Percentiles rank a stretch among this genome's conserved stretches.
phyloP scores from a whole-genome alignment of 306 rosid genomes.

The Astragalus glycyphyllos region DNA sequence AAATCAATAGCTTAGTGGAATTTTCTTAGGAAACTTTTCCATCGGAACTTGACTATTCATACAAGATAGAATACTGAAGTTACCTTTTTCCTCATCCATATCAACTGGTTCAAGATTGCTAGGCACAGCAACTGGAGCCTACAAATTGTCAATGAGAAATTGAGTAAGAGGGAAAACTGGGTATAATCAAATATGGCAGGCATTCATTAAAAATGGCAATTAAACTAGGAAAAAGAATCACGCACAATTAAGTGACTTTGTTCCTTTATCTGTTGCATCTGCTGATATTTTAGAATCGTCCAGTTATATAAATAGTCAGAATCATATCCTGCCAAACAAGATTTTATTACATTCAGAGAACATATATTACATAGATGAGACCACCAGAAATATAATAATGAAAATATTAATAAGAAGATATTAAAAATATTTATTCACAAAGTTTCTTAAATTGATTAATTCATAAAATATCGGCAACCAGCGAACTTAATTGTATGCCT shows the following conservation, averaged over 20 bases:
- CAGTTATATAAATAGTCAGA: slow-evolving; percentile 72
- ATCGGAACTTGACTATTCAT: slow-evolving; percentile 13
- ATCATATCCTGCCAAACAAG: slow-evolving; percentile 64
- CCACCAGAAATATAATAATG: background rate
- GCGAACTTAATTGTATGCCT: background rate
- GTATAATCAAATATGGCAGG: background rate
- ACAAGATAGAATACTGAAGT: slow-evolving; percentile 9
- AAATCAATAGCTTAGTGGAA: background rate
- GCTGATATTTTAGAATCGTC: slow-evolving; percentile 77
- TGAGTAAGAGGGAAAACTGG: background rate
- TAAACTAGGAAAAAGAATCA: slow-evolving; percentile 28
- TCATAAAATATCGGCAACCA: background rate
- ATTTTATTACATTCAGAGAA: slow-evolving; percentile 3
- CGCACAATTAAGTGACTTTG: slow-evolving; percentile 48
- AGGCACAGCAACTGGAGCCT: slow-evolving; percentile 48
- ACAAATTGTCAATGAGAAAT: slow-evolving; percentile 33
- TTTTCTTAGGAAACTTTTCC: slow-evolving; percentile 1
- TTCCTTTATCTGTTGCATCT: slow-evolving; percentile 46
- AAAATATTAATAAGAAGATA: background rate
- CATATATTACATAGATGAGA: slow-evolving; percentile 10
- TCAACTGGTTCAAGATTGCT: slow-evolving; percentile 36
- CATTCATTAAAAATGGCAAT: background rate
- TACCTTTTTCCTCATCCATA: slow-evolving; percentile 49
- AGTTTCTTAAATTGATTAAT: background rate
- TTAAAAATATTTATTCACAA: slow-evolving; percentile 7